Conservation (phyloP, 495 filamentous ascomycete species). For the Xylaria castorea region DNA sequence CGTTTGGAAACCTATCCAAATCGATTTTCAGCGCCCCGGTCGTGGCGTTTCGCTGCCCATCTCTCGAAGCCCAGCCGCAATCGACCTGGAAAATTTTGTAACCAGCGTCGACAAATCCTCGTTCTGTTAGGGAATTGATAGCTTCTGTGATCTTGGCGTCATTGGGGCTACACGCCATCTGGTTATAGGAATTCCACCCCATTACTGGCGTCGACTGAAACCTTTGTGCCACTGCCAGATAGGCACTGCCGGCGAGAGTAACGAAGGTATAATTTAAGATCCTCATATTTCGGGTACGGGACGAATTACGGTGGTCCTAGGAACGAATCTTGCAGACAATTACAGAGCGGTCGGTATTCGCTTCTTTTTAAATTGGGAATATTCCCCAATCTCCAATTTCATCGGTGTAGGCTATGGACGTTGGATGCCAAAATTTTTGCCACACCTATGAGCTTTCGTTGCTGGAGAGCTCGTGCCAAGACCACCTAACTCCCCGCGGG, state of each 20-base stretch:
- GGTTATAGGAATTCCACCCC: conserved; percentile 19
- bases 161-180: conserved; percentile 14
- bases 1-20: conserved; percentile 6
- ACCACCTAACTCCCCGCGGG: not conserved
- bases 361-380: not conserved
- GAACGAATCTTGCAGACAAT: not conserved
- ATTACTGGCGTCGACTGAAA: conserved; percentile 21
- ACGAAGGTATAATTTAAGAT: not conserved
- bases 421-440: not conserved
- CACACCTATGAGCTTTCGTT: not conserved
- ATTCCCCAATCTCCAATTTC: not conserved
- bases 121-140: conserved; percentile 3
- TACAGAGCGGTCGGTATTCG: not conserved
- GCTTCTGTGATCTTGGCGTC: conserved; percentile 1
- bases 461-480: not conserved
- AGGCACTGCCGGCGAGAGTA: not conserved
- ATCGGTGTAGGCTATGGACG: not conserved
- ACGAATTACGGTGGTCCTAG: too few relatives aligned
- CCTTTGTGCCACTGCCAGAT: not conserved
- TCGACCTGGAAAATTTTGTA: conserved; percentile 18
- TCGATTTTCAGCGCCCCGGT: conserved; percentile 20
- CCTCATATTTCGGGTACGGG: not conserved
- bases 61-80: conserved; percentile 19
- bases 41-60: conserved; percentile 16
- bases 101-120: conserved; percentile 17